Evolutionary conservation across 176 grass and related monocot species (phyloP).

Genomic region (Cenchrus fungigraminus): DNA sequence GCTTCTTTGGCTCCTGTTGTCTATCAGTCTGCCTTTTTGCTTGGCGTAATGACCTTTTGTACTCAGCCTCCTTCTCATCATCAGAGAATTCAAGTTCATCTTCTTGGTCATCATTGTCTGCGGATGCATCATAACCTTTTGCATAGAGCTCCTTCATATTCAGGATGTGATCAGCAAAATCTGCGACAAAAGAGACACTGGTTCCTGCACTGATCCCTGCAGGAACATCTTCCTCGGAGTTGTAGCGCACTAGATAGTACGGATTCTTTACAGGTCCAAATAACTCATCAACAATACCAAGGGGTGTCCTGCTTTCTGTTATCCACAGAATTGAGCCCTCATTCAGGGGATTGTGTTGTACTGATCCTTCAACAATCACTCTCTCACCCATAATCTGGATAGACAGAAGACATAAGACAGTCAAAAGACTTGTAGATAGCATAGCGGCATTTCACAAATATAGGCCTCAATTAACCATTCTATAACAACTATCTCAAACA

Average conservation of each 20-base stretch:
- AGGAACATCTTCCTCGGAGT: conserved; percentile 71
- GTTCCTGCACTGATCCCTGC: conserved; percentile 67
- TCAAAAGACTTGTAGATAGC: conserved; percentile 32
- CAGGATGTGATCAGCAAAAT: conserved; percentile 84
- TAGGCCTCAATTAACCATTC: neutral
- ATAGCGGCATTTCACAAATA: conserved; percentile 9
- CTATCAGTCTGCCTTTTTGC: conserved; percentile 66
- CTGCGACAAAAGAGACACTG: conserved; percentile 66
- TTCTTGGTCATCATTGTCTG: conserved; percentile 53
- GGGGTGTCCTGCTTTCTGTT: conserved; percentile 66
- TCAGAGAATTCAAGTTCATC: conserved; percentile 90
- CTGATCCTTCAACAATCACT: conserved; percentile 87
- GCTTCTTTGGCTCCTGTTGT: conserved; percentile 41
- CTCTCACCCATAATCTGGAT: conserved; percentile 75
- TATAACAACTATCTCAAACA: conserved; percentile 17
- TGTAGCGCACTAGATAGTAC: conserved; percentile 85
- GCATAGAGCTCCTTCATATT: conserved; percentile 71
- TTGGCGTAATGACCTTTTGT: conserved; percentile 56
- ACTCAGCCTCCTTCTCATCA: conserved; percentile 90
- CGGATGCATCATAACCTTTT: conserved; percentile 90
- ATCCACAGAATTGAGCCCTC: conserved; percentile 96
- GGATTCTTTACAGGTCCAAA: conserved; percentile 96
- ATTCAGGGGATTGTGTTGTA: conserved; percentile 78
- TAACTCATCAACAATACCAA: conserved; percentile 85
- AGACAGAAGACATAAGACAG: conserved; percentile 30